Conservation (phyloP, 2,329 filamentous ascomycete species). For the Leptodontidium sp. region DNA sequence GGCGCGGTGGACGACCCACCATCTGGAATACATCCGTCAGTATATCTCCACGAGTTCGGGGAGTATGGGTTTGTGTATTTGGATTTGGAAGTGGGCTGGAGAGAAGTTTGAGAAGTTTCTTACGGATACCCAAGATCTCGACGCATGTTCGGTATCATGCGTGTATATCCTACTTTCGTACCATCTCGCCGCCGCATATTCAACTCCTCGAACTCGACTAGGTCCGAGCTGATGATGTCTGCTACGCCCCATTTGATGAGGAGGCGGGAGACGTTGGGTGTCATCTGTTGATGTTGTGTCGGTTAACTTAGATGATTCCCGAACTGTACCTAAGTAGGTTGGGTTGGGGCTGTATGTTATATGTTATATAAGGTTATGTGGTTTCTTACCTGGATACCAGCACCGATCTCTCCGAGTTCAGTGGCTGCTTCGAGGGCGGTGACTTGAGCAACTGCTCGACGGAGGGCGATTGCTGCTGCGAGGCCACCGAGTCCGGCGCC, state of each 20-base stretch:
- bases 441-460: conserved; percentile 42
- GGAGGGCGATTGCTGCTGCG: conserved; percentile 45
- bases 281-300: conserved; percentile 27
- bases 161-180: conserved; percentile 32
- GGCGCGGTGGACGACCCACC: conserved; percentile 57
- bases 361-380: neutral
- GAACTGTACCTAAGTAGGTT: too few relatives aligned
- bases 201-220: conserved; percentile 33
- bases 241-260: conserved; percentile 33
- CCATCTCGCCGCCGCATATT: conserved; percentile 32
- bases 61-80: neutral
- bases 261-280: conserved; percentile 32
- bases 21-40: conserved; percentile 32
- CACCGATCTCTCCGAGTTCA: conserved; percentile 43
- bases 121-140: conserved; percentile 21
- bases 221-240: conserved; percentile 27
- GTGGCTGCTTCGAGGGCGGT: conserved; percentile 40
- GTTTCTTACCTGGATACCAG: conserved; percentile 29
- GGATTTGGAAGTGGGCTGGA: neutral
- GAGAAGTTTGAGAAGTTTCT: neutral
- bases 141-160: conserved; percentile 25
- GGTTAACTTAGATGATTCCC: neutral
- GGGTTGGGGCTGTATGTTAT: too few relatives aligned
- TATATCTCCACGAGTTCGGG: neutral
- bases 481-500: conserved; percentile 48